These are phyloP conservation scores for Boletus barrowsii DNA, from an alignment of 768 basidiomycete genomes.

Conservation along the genomic window DNA sequence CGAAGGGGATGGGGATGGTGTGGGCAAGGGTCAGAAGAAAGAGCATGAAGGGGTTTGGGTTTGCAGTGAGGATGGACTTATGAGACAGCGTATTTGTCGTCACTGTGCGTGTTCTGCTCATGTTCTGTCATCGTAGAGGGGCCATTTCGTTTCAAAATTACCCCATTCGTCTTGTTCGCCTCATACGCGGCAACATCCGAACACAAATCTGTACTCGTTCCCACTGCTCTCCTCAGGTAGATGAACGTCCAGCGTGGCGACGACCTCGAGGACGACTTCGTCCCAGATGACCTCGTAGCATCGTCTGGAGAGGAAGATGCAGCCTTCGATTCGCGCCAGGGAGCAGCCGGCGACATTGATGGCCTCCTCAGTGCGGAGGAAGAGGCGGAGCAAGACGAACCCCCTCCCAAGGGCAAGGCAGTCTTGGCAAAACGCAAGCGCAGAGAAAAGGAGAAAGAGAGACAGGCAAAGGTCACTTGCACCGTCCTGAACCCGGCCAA, in stretches of 20 bases:
- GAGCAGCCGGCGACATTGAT: slow-evolving; percentile 35
- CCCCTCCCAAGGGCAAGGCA: slow-evolving; percentile 17
- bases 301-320: slow-evolving; percentile 56
- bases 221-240: neutral
- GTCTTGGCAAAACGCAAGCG: slow-evolving; percentile 61
- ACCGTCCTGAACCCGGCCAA: slow-evolving; percentile 5
- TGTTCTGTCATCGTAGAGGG: slow-evolving; percentile 16
- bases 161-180: slow-evolving; percentile 6
- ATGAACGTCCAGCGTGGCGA: slow-evolving; percentile 52
- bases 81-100: neutral
- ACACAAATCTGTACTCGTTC: no score
- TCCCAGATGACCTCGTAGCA: slow-evolving; percentile 65
- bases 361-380: slow-evolving; percentile 47
- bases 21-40: slow-evolving; percentile 11
- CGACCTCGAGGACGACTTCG: slow-evolving; percentile 82
- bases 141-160: slow-evolving; percentile 1
- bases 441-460: slow-evolving; percentile 70
- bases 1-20: neutral
- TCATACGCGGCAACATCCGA: neutral
- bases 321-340: slow-evolving; percentile 24
- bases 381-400: slow-evolving; percentile 36
- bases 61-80: slow-evolving; percentile 1
- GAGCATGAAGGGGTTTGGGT: neutral
- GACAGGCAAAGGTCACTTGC: slow-evolving; percentile 59
- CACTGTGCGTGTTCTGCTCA: slow-evolving; percentile 26